Evolutionary conservation across 768 basidiomycete species (phyloP).

Genomic region (Pisolithus marmoratus): DNA sequence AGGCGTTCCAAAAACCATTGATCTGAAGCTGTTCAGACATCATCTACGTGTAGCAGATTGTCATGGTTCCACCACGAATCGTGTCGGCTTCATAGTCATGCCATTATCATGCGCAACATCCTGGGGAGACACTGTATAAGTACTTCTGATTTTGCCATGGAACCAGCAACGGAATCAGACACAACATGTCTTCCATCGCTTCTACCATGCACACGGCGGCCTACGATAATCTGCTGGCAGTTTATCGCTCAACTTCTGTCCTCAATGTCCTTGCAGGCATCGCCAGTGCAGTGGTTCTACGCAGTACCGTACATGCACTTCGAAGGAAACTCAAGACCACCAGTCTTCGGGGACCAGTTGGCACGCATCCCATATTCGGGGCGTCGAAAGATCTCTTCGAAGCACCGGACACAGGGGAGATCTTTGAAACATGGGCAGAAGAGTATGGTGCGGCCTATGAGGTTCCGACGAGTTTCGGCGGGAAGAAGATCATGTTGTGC

Average conservation of each 20-base stretch:
- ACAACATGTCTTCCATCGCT: no score
- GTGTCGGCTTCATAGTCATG: no score
- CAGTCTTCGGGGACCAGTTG: conserved; percentile 37
- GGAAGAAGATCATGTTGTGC: conserved; percentile 30
- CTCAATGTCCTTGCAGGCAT: conserved; percentile 10
- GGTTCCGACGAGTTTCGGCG: conserved; percentile 34
- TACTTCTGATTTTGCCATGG: no score
- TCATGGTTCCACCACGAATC: no score
- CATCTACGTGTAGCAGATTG: no score
- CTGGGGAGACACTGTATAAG: no score
- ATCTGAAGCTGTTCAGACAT: no score
- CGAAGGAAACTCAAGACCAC: conserved; percentile 22
- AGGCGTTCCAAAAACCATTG: no score
- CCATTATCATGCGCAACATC: no score
- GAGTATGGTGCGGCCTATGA: conserved; percentile 41
- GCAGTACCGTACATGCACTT: conserved; percentile 6
- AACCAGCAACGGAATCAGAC: no score
- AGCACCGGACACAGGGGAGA: conserved; percentile 23
- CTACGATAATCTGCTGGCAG: background rate
- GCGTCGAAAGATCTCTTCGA: conserved; percentile 21
- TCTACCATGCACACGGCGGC: background rate
- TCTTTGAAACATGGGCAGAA: conserved; percentile 40
- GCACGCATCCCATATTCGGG: conserved; percentile 39
- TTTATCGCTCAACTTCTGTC: background rate
- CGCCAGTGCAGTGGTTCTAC: conserved; percentile 11